These are phyloP conservation scores for Jackrogersella minutella DNA, from an alignment of 495 filamentous ascomycete genomes.

Conservation along the genomic window DNA sequence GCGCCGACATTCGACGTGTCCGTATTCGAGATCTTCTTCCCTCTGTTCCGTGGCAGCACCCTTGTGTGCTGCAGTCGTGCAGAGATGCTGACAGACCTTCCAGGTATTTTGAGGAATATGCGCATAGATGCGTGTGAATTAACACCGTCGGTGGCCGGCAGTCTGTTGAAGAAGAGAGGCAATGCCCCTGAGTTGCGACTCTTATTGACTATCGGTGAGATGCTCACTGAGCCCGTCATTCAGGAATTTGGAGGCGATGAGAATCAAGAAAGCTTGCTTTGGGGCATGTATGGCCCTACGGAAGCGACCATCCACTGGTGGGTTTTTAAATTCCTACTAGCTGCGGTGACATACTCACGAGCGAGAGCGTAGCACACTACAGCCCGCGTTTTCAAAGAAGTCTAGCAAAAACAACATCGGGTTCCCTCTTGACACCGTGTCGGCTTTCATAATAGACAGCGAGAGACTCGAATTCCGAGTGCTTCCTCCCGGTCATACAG, in stretches of 20 bases:
- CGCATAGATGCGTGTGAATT: slow-evolving; percentile 81
- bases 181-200: slow-evolving; percentile 68
- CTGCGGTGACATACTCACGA: background rate
- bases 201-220: slow-evolving; percentile 86
- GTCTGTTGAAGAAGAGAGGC: slow-evolving; percentile 66
- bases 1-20: slow-evolving; percentile 89
- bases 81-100: slow-evolving; percentile 74
- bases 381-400: slow-evolving; percentile 45
- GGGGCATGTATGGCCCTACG: slow-evolving; percentile 89
- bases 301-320: slow-evolving; percentile 80
- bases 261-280: slow-evolving; percentile 62
- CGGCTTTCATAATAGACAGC: slow-evolving; percentile 67
- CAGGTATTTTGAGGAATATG: slow-evolving; percentile 66
- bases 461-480: slow-evolving; percentile 50
- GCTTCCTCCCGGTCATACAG: slow-evolving; percentile 70
- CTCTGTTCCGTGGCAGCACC: slow-evolving; percentile 72
- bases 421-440: slow-evolving; percentile 76
- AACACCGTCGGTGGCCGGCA: slow-evolving; percentile 80
- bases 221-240: slow-evolving; percentile 76
- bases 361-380: slow-evolving; percentile 47
- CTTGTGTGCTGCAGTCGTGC: slow-evolving; percentile 72
- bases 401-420: slow-evolving; percentile 73
- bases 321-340: slow-evolving; percentile 6
- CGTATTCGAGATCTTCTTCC: slow-evolving; percentile 89
- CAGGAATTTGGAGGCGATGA: slow-evolving; percentile 71